These are phyloP conservation scores for Bullera alba DNA, from an alignment of 768 basidiomycete genomes.

Conservation along the genomic window DNA sequence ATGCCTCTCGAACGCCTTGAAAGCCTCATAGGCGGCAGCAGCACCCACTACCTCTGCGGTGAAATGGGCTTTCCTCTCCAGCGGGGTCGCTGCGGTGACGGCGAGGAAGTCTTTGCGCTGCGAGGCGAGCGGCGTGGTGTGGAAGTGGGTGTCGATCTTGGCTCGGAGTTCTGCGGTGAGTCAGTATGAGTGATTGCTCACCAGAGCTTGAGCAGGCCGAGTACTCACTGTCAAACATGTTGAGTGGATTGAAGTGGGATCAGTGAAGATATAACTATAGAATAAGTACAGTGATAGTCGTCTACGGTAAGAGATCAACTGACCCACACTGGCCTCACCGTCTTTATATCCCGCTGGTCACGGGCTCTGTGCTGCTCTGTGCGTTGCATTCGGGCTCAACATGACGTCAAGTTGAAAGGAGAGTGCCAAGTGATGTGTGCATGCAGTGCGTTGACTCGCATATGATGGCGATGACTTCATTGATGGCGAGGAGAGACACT, in stretches of 20 bases:
- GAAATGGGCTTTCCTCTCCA: slow-evolving; percentile 37
- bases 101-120: slow-evolving; percentile 34
- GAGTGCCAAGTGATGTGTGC: too few species aligned
- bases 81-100: slow-evolving; percentile 19
- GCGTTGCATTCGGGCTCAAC: too few species aligned
- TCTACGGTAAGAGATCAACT: too few species aligned
- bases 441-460: too few species aligned
- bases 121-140: slow-evolving; percentile 20
- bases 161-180: slow-evolving; percentile 18
- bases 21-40: slow-evolving; percentile 34
- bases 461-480: too few species aligned
- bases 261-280: neutral
- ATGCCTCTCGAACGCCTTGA: slow-evolving; percentile 31
- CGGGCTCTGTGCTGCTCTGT: too few species aligned
- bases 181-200: neutral
- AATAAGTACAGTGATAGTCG: too few species aligned
- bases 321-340: too few species aligned
- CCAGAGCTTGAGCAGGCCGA: neutral
- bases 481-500: too few species aligned
- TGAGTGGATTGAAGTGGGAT: neutral
- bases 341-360: too few species aligned
- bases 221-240: neutral
- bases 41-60: slow-evolving; percentile 33
- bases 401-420: too few species aligned
- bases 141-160: slow-evolving; percentile 15